Conservation (phyloP, 2,329 filamentous ascomycete genomes). For the Ceratocystis variospora region DNA sequence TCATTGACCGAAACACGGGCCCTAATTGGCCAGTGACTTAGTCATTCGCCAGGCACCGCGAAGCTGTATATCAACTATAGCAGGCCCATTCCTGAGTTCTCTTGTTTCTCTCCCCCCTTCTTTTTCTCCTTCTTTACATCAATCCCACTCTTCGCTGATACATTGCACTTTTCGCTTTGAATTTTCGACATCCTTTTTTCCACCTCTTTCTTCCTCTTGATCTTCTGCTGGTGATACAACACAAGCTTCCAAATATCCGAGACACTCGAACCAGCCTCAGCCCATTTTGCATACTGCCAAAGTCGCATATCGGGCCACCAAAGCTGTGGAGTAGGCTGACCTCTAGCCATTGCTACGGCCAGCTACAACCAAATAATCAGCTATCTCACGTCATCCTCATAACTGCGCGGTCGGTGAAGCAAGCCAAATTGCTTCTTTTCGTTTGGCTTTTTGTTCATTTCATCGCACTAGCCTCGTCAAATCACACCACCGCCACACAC, state of each 20-base stretch:
- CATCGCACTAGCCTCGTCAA: no score
- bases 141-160: background rate
- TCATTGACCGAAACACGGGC: background rate
- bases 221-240: no score
- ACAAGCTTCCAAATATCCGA: background rate
- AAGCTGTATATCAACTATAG: slow-evolving; percentile 4
- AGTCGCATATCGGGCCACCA: background rate
- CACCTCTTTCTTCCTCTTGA: no score
- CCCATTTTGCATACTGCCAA: background rate
- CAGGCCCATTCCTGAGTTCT: background rate
- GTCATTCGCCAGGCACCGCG: background rate
- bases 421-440: background rate
- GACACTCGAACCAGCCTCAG: slow-evolving; percentile 12
- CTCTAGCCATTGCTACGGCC: background rate
- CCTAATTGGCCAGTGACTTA: background rate
- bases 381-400: no score
- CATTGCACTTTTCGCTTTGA: no score
- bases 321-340: slow-evolving; percentile 1
- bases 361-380: no score
- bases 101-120: background rate
- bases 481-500: no score
- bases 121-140: background rate
- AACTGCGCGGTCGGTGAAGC: background rate
- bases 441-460: no score
- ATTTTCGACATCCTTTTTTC: no score